A percentile compares a stretch with the other conserved stretches of the same genome.
These are phyloP conservation scores for Lumnitzera racemosa DNA, from an alignment of 345 rosid species.

Conservation along the genomic window DNA sequence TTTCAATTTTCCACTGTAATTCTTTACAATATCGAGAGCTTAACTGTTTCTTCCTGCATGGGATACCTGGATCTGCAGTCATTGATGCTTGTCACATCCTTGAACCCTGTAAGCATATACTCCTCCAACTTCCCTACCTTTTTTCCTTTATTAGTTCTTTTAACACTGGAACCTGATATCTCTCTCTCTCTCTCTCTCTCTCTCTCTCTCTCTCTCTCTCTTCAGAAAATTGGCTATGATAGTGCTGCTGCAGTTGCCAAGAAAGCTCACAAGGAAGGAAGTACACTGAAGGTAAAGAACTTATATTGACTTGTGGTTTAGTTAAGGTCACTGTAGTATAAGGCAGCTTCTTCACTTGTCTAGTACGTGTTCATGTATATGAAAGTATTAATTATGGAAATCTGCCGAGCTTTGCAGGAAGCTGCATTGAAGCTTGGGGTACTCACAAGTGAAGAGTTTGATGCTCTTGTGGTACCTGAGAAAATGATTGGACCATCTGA, in stretches of 20 bases:
- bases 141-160: not conserved
- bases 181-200: not conserved
- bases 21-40: slow-evolving; percentile 3
- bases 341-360: not conserved
- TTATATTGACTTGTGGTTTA: not conserved
- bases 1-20: not conserved
- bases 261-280: slow-evolving; percentile 94
- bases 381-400: not conserved
- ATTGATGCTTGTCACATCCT: slow-evolving; percentile 92
- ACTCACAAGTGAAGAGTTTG: slow-evolving; percentile 75
- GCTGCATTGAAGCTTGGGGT: slow-evolving; percentile 75
- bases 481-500: slow-evolving; percentile 90
- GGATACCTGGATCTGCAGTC: slow-evolving; percentile 49
- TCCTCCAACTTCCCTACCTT: not conserved
- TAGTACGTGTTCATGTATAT: not conserved
- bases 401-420: slow-evolving; percentile 33
- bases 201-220: too few relatives aligned
- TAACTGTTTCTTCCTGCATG: slow-evolving; percentile 10
- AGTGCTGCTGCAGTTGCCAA: slow-evolving; percentile 98
- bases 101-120: slow-evolving; percentile 73
- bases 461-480: slow-evolving; percentile 85
- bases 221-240: slow-evolving; percentile 92
- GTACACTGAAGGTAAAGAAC: slow-evolving; percentile 67
- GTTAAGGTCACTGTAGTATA: not conserved
- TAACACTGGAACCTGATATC: not conserved